Base-by-base conservation (phyloP, 1,284 basidiomycete genomes). In the Trichosporon coremiiforme region DNA sequence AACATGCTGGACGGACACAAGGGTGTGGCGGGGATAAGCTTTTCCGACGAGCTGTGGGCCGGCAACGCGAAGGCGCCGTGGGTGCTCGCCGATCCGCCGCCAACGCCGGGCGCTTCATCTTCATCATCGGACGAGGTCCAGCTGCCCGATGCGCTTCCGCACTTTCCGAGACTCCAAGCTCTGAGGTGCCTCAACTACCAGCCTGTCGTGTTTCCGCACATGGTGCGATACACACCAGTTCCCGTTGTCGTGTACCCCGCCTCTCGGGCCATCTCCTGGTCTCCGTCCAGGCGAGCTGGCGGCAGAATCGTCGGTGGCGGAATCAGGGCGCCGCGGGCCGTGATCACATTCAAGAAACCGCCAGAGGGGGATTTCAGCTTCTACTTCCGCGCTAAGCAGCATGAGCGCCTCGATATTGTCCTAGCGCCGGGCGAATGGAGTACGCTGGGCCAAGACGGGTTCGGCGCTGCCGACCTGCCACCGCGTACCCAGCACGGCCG, bases 51-150 rank as follows among this genome's bases (percentile, higher is more conserved):
- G 47, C 20, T 53, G 47, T 53, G 47, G 47, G 4, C n/a, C 47
- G 57, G 57, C 29, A 60, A 60, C 57, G 57, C 57, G 1, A 60
- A 60, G 31, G 57, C 57, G 15, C 57, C 57, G 29, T 60, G 57
- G 57, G 57, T 60, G 29, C 29, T 60, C 31, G 57, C 29, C 15
- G 31, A 60, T 7, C 57, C 57, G 57, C 57, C 57, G n/a, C n/a
- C n/a, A n/a, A n/a, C n/a, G n/a, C n/a, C n/a, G n/a, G n/a, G n/a
- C n/a, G n/a, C n/a, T n/a, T n/a, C n/a, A n/a, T n/a, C n/a, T n/a
- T n/a, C n/a, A n/a, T n/a, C n/a, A n/a, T n/a, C n/a, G n/a, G n/a
- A n/a, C n/a, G n/a, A n/a, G n/a, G n/a, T n/a, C n/a, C n/a, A n/a
- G n/a, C 31, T 60, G 31, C 31, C 31, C 15, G 57, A 60, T 13